phyloP scores from a whole-genome alignment of 768 basidiomycete genomes.

The Myochromella boudieri region DNA sequence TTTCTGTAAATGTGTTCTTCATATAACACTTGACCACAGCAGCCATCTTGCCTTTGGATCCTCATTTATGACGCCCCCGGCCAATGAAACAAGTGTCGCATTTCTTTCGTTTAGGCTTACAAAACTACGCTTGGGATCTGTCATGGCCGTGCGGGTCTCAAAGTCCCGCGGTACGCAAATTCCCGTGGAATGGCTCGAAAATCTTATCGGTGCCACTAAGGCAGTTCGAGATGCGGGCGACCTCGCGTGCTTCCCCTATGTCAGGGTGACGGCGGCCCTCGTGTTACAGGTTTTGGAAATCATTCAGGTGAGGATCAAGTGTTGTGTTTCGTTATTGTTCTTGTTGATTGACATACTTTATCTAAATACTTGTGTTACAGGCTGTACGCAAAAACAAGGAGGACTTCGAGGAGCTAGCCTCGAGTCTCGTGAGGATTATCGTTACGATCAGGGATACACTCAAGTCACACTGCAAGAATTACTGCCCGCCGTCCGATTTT shows the following conservation, averaged over 20 bases:
- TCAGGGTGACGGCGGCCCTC: conserved; percentile 7
- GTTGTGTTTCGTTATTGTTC: background rate
- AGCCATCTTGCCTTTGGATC: too few relatives aligned
- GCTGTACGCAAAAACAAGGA: conserved; percentile 2
- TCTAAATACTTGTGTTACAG: background rate
- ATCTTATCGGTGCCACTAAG: background rate
- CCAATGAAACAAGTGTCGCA: too few relatives aligned
- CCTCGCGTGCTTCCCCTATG: conserved; percentile 1
- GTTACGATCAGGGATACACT: conserved; percentile 5
- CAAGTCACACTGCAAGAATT: background rate
- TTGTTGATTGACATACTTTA: background rate
- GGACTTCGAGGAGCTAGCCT: conserved; percentile 10
- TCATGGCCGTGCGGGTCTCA: background rate
- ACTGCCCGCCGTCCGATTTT: background rate
- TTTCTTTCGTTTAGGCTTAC: too few relatives aligned
- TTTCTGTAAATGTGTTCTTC: too few relatives aligned
- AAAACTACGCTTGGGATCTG: too few relatives aligned
- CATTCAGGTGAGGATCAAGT: conserved; percentile 7
- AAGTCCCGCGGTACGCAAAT: background rate
- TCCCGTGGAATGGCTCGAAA: conserved; percentile 1
- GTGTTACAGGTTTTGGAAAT: conserved; percentile 8
- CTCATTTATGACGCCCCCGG: too few relatives aligned
- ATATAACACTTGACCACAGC: too few relatives aligned
- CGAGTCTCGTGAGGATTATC: conserved; percentile 8
- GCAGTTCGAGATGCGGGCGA: conserved; percentile 5